Conservation (phyloP, 345 rosid species). For the Arabidopsis thaliana region DNA sequence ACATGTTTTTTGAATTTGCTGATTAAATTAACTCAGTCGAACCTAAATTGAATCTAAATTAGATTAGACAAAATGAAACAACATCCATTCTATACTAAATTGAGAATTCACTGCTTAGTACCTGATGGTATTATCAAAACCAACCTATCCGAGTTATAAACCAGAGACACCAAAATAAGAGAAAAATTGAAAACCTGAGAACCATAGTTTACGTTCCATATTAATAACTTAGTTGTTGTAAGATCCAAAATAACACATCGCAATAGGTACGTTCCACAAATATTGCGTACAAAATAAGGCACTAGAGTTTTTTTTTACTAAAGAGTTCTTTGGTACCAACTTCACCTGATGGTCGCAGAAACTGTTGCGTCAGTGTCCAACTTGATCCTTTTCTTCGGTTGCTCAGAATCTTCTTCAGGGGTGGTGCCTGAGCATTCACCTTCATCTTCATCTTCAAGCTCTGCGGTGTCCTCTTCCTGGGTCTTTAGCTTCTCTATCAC, state of each 20-base stretch:
- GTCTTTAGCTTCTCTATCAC: constrained; percentile 57
- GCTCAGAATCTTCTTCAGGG: neutral
- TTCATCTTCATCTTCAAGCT: neutral
- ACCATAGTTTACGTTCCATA: no score
- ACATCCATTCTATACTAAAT: no score
- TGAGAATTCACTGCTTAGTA: no score
- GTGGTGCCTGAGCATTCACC: neutral
- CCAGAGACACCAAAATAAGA: neutral
- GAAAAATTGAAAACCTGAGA: neutral
- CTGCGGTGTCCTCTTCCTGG: constrained; percentile 1
- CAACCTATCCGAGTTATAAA: no score
- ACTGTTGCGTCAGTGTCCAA: neutral
- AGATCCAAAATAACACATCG: neutral
- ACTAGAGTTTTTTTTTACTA: neutral
- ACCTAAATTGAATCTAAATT: no score
- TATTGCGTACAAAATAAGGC: neutral
- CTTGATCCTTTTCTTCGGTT: neutral
- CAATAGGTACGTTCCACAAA: neutral
- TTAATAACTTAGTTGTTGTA: neutral
- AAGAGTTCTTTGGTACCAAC: neutral
- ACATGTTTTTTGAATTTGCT: no score
- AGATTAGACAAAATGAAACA: no score
- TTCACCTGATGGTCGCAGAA: neutral
- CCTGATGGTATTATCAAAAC: no score
- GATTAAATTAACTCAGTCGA: no score